Percentiles rank a stretch among this genome's conserved stretches.
These are phyloP conservation scores for Didymella pinodella DNA, from an alignment of 2,329 filamentous ascomycete species.

Conservation along the genomic window DNA sequence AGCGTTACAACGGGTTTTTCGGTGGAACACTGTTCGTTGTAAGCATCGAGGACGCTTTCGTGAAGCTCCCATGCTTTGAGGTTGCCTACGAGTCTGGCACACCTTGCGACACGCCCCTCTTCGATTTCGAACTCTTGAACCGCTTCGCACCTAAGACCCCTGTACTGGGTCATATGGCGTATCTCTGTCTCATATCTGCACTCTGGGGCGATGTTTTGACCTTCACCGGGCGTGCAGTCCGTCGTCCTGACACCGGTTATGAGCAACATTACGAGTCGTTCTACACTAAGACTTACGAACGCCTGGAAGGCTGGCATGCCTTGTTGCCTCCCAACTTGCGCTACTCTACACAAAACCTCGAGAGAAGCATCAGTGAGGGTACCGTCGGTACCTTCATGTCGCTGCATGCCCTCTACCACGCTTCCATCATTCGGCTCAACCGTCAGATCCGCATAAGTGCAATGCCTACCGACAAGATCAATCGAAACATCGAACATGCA, in stretches of 20 bases:
- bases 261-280: slow-evolving; percentile 59
- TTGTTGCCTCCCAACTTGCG: slow-evolving; percentile 64
- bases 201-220: slow-evolving; percentile 72
- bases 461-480: slow-evolving; percentile 39
- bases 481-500: slow-evolving; percentile 43
- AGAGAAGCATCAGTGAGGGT: slow-evolving; percentile 61
- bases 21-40: slow-evolving; percentile 62
- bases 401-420: slow-evolving; percentile 72
- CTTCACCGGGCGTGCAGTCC: slow-evolving; percentile 63
- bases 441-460: slow-evolving; percentile 58
- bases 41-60: slow-evolving; percentile 70
- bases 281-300: slow-evolving; percentile 60
- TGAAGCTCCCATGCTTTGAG: slow-evolving; percentile 70
- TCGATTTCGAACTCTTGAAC: slow-evolving; percentile 62
- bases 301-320: slow-evolving; percentile 66
- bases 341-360: slow-evolving; percentile 66
- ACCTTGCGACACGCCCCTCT: slow-evolving; percentile 66
- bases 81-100: slow-evolving; percentile 68
- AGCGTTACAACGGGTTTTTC: slow-evolving; percentile 68
- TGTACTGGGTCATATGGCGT: slow-evolving; percentile 62
- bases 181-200: slow-evolving; percentile 68
- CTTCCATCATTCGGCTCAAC: slow-evolving; percentile 70
- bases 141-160: slow-evolving; percentile 43
- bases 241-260: slow-evolving; percentile 56
- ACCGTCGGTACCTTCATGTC: slow-evolving; percentile 68